A percentile compares a stretch with the other conserved stretches of the same genome.
Conservation (phyloP, 2,329 filamentous ascomycete genomes). For the Diaporthe batatas region DNA sequence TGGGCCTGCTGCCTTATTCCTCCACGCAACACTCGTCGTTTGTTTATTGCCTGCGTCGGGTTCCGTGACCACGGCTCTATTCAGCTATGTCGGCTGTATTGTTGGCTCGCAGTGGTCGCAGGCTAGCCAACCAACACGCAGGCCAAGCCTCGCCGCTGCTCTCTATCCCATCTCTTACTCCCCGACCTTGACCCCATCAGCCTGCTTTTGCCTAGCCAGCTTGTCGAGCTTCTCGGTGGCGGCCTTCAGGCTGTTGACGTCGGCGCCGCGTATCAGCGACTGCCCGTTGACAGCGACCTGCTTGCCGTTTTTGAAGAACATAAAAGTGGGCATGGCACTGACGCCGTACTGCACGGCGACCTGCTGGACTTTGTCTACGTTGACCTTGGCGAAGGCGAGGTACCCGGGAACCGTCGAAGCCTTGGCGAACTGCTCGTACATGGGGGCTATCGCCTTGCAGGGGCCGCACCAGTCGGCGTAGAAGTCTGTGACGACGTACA, state of each 20-base stretch:
- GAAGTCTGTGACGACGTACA: constrained; percentile 69
- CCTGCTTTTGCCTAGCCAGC: constrained; percentile 53
- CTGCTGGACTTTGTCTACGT: constrained; percentile 68
- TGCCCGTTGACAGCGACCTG: constrained; percentile 57
- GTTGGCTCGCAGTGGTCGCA: background rate
- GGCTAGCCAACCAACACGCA: background rate
- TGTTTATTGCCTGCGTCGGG: too few species aligned
- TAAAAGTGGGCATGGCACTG: constrained; percentile 70
- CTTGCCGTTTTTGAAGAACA: constrained; percentile 70
- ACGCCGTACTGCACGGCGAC: constrained; percentile 64
- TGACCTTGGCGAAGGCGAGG: constrained; percentile 69
- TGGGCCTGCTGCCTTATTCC: background rate
- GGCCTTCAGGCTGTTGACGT: constrained; percentile 48
- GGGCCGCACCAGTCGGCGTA: constrained; percentile 72
- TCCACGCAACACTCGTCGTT: background rate
- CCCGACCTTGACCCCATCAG: constrained; percentile 33
- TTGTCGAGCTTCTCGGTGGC: constrained; percentile 54
- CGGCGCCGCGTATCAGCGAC: constrained; percentile 54
- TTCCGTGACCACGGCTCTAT: background rate
- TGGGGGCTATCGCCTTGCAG: constrained; percentile 70
- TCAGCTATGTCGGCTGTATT: background rate
- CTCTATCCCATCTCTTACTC: background rate
- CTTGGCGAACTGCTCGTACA: constrained; percentile 63
- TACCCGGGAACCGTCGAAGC: constrained; percentile 55
- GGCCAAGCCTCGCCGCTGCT: background rate